These are phyloP conservation scores for Patellifolia procumbens DNA, from an alignment of 179 eudicot species.

Conservation along the genomic window DNA sequence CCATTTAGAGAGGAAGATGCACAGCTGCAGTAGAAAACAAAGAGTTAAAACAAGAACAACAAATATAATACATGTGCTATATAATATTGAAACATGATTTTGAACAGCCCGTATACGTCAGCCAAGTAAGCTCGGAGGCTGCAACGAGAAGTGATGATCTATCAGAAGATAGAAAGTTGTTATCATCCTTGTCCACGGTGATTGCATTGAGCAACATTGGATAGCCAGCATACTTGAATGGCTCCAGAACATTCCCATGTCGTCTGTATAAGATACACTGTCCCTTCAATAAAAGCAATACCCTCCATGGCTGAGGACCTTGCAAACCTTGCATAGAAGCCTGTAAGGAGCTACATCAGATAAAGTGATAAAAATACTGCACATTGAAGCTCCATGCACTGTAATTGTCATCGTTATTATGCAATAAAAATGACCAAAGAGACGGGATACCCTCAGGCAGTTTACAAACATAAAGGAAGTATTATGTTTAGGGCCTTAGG, in stretches of 20 bases:
- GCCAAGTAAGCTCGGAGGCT: conserved; percentile 97
- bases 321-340: conserved; percentile 99
- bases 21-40: conserved; percentile 55
- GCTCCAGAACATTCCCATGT: conserved; percentile 84
- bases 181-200: conserved; percentile 90
- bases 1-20: conserved; percentile 95
- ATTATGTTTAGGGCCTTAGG: not conserved
- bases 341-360: conserved; percentile 41
- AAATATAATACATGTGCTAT: not conserved
- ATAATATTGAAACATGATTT: conserved; percentile 8
- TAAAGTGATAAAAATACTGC: conserved; percentile 18
- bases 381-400: not conserved
- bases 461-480: not conserved
- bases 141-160: conserved; percentile 93
- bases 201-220: conserved; percentile 95
- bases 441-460: not conserved
- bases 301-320: conserved; percentile 98
- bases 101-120: conserved; percentile 57
- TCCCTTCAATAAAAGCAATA: conserved; percentile 88
- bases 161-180: conserved; percentile 83
- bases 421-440: not conserved
- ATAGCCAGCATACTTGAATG: conserved; percentile 98
- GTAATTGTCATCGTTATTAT: not conserved
- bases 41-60: conserved; percentile 10
- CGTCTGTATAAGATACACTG: conserved; percentile 93